Conservation (phyloP, 306 rosid species). For the Prunus dulcis region DNA sequence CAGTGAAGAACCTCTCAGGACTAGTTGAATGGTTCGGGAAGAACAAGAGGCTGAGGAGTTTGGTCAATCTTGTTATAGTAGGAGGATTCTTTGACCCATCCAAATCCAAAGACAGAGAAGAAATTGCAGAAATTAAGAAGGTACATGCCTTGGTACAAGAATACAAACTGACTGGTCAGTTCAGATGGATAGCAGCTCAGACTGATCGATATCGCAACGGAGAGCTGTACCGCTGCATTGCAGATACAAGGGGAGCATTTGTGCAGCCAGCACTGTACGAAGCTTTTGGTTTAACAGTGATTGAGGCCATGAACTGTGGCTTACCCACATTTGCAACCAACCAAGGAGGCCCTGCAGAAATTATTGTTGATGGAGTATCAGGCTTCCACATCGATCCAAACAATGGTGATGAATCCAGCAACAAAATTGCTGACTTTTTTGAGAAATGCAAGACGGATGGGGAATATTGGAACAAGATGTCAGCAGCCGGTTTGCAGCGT, state of each 20-base stretch:
- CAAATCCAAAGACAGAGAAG: slow-evolving; percentile 91
- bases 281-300: slow-evolving; percentile 91
- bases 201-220: slow-evolving; percentile 72
- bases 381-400: slow-evolving; percentile 78
- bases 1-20: slow-evolving; percentile 86
- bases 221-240: slow-evolving; percentile 76
- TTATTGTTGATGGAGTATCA: slow-evolving; percentile 73
- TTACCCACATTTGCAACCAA: slow-evolving; percentile 88
- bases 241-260: slow-evolving; percentile 86
- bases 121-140: slow-evolving; percentile 76
- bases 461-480: slow-evolving; percentile 59
- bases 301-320: slow-evolving; percentile 98
- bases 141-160: slow-evolving; percentile 69
- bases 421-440: slow-evolving; percentile 79
- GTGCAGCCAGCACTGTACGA: slow-evolving; percentile 96
- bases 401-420: slow-evolving; percentile 71
- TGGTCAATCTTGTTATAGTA: slow-evolving; percentile 78
- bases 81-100: slow-evolving; percentile 88
- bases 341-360: slow-evolving; percentile 96
- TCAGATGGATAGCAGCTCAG: slow-evolving; percentile 96
- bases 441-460: slow-evolving; percentile 65
- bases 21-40: slow-evolving; percentile 85
- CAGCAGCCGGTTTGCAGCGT: slow-evolving; percentile 64
- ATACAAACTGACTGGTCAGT: slow-evolving; percentile 64
- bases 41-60: slow-evolving; percentile 61